Conservation (phyloP, 495 filamentous ascomycete genomes). For the Lindgomyces ingoldianus region DNA sequence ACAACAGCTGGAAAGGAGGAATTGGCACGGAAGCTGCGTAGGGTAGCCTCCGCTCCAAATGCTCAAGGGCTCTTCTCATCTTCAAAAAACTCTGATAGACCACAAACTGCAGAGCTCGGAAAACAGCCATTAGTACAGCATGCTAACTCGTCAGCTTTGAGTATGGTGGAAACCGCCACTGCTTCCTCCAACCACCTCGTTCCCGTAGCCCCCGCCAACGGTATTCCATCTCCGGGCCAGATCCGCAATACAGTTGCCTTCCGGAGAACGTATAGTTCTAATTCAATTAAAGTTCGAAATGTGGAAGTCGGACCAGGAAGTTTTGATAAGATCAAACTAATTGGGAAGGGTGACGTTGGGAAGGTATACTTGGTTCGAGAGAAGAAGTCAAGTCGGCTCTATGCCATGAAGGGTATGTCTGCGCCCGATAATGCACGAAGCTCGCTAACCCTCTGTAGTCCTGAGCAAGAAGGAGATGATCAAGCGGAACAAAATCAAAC, state of each 20-base stretch:
- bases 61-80: slow-evolving; percentile 86
- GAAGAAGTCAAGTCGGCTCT: slow-evolving; percentile 92
- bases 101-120: slow-evolving; percentile 75
- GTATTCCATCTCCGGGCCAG: slow-evolving; percentile 55
- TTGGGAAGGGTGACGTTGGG: slow-evolving; percentile 97
- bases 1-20: slow-evolving; percentile 87
- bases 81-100: slow-evolving; percentile 65
- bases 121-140: slow-evolving; percentile 72
- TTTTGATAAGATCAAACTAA: slow-evolving; percentile 99
- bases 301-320: slow-evolving; percentile 94
- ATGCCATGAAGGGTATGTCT: slow-evolving; percentile 93
- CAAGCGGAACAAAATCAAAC: slow-evolving; percentile 99
- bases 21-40: slow-evolving; percentile 83
- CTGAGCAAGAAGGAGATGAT: slow-evolving; percentile 99
- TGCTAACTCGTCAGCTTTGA: slow-evolving; percentile 55
- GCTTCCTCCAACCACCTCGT: slow-evolving; percentile 45
- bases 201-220: slow-evolving; percentile 54
- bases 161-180: slow-evolving; percentile 55
- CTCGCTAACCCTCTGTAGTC: slow-evolving; percentile 61
- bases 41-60: slow-evolving; percentile 95
- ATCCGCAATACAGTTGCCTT: slow-evolving; percentile 67
- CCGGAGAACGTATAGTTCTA: slow-evolving; percentile 95
- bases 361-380: slow-evolving; percentile 97
- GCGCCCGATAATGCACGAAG: slow-evolving; percentile 26
- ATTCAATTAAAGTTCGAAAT: slow-evolving; percentile 96